A percentile compares a stretch with the other conserved stretches of the same genome.
These are phyloP conservation scores for Globisporangium acanthophoron DNA, from an alignment of 352 stramenopile species.

Conservation along the genomic window DNA sequence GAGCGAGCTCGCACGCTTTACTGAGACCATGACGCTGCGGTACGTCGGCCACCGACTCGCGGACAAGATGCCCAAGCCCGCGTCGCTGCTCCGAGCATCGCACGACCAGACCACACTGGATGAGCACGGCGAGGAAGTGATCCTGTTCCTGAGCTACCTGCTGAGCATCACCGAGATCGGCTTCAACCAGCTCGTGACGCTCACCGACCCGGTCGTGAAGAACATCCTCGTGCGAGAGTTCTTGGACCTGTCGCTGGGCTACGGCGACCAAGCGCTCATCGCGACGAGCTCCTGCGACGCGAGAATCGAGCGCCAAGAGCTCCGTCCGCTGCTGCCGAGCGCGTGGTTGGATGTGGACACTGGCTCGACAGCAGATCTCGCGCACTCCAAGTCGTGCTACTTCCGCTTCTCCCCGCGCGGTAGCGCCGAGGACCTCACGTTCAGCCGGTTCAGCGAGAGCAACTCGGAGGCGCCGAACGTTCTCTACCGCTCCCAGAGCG, in stretches of 20 bases:
- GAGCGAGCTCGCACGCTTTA: conserved; percentile 42
- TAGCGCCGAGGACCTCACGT: conserved; percentile 13
- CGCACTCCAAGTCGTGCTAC: conserved; percentile 31
- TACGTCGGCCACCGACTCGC: conserved; percentile 61
- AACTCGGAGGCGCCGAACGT: conserved; percentile 14
- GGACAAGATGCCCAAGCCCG: conserved; percentile 38
- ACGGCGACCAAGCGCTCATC: conserved; percentile 44
- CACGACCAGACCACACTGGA: conserved; percentile 40
- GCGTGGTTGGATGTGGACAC: conserved; percentile 54
- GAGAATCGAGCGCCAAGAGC: conserved; percentile 49
- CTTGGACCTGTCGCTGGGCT: conserved; percentile 45
- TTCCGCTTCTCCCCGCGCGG: conserved; percentile 18
- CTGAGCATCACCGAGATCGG: conserved; percentile 63
- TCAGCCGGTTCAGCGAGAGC: conserved; percentile 25
- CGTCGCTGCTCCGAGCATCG: conserved; percentile 15
- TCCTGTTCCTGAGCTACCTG: conserved; percentile 54
- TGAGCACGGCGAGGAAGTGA: conserved; percentile 44
- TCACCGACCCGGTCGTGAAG: conserved; percentile 53
- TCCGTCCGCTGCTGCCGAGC: conserved; percentile 41
- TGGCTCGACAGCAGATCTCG: conserved; percentile 2
- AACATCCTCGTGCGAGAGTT: conserved; percentile 71
- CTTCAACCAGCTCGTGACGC: conserved; percentile 52
- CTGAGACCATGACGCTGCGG: conserved; percentile 51
- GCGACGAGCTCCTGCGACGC: conserved; percentile 73
- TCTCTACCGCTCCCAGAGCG: conserved; percentile 15